These are phyloP conservation scores for Fomes fomentarius DNA, from an alignment of 1,284 basidiomycete genomes.

Conservation along the genomic window DNA sequence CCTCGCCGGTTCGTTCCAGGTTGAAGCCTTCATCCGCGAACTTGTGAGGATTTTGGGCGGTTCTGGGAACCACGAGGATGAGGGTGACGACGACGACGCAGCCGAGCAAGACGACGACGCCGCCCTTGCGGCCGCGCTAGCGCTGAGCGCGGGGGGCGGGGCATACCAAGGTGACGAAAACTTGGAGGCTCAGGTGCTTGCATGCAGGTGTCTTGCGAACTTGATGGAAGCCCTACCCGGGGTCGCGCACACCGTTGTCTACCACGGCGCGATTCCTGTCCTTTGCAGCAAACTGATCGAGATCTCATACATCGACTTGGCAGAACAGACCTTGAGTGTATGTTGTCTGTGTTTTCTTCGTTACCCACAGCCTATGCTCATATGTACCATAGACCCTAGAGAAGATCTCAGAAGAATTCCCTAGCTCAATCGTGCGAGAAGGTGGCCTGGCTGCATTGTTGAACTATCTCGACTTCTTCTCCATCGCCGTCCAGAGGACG, in stretches of 20 bases:
- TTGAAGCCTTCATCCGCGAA: conserved; percentile 91
- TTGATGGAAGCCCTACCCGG: conserved; percentile 96
- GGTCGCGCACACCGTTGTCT: conserved; percentile 91
- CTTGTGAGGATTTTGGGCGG: conserved; percentile 93
- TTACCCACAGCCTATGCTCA: conserved; percentile 18
- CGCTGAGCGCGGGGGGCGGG: conserved; percentile 67
- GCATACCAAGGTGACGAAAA: conserved; percentile 80
- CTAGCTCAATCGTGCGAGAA: conserved; percentile 91
- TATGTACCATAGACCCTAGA: conserved; percentile 78
- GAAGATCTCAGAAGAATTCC: conserved; percentile 96
- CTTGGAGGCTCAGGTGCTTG: conserved; percentile 89
- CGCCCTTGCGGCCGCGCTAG: conserved; percentile 81
- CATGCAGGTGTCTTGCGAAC: conserved; percentile 93
- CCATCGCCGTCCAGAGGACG: conserved; percentile 93
- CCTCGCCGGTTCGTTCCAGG: conserved; percentile 91
- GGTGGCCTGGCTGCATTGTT: conserved; percentile 89
- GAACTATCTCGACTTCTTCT: conserved; percentile 96
- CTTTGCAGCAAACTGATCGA: conserved; percentile 94
- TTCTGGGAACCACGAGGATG: conserved; percentile 70
- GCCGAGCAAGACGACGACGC: conserved; percentile 80
- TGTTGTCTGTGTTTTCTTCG: conserved; percentile 40
- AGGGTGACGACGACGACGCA: conserved; percentile 63
- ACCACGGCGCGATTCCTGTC: conserved; percentile 93
- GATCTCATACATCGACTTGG: conserved; percentile 95
- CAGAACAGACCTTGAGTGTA: conserved; percentile 95